Percentiles rank a stretch among this genome's conserved stretches.
phyloP scores from a whole-genome alignment of 192 early-diverging fungal genomes.

The Phycomyces blakesleeanus region DNA sequence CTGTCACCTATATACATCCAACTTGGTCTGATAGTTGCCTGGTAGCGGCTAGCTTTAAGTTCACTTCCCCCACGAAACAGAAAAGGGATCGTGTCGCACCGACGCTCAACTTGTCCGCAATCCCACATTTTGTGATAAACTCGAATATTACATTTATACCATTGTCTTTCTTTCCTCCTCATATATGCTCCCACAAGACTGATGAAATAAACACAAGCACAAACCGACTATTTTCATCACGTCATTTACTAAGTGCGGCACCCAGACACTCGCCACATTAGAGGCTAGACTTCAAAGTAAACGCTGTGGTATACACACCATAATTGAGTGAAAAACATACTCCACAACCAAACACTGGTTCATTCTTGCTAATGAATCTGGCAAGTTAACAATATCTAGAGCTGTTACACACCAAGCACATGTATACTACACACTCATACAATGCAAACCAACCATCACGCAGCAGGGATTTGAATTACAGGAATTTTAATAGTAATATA shows the following conservation, averaged over 20 bases:
- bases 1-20: neutral
- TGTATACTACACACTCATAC: too few species aligned
- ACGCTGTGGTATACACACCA: too few species aligned
- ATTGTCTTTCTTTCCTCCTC: neutral
- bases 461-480: too few species aligned
- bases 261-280: neutral
- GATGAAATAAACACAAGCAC: neutral
- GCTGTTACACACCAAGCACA: too few species aligned
- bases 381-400: too few species aligned
- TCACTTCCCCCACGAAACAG: neutral
- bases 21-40: slow-evolving; percentile 13
- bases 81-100: slow-evolving; percentile 16
- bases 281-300: neutral
- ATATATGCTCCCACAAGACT: neutral
- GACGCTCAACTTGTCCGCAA: slow-evolving; percentile 5
- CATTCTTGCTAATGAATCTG: too few species aligned
- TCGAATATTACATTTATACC: neutral
- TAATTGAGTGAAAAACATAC: too few species aligned
- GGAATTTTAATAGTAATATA: too few species aligned
- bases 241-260: neutral
- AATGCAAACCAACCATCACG: too few species aligned
- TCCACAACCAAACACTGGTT: too few species aligned
- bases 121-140: neutral
- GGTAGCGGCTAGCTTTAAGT: neutral
- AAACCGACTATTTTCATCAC: neutral